Base-by-base conservation (phyloP, 257 asterid species). In the Salvia hispanica region DNA sequence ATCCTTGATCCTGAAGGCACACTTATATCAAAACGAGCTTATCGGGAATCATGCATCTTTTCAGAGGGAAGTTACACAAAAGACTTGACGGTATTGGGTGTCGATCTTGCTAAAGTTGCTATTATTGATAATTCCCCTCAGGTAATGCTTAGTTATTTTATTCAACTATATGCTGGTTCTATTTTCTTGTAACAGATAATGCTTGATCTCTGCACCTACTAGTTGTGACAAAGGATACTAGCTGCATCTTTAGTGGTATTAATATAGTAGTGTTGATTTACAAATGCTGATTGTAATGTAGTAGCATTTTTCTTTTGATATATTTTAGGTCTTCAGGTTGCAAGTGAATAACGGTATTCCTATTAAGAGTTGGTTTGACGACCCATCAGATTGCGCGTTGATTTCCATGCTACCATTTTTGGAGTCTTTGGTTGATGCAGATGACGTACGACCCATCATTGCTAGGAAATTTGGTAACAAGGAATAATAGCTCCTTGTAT, bases 331-430 rank as follows among this genome's bases (percentile, higher is more conserved):
- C 73, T 94, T 90, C 84, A 79, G 89, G 77, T 78, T 84, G 84
- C 99, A 94, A 84, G 95, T 94, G 81, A 87, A 90, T 84, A 94
- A 94, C 55, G 99, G 99, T 39, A 90, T 94, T 79, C 99, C 99
- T 51, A 91, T 94, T 70, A 83, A 85, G 95, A 94, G 96, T 84
- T 94, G 99, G 99, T 88, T 88, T 64, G 88, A 90, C 80, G 99
- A 94, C 72, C 92, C 95, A 25, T 78, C 95, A 66, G 97, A 94
- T 79, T 61, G 74, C 71, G 95, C 90, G 6, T 84, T 94, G 13
- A 66, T 94, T 55, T 78, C 95, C n/a, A 76, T 93, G 70, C 92
- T 93, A 70, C 99, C 97, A 21, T 93, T 93, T 80, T 78, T 93
- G 42, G 97, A 90, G 91, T 85, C 90, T 40, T 83, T 93, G 92